Evolutionary conservation across 176 grass and related monocot genomes (phyloP), one percentile per base, ranked within the genome.

Genomic region (Oryza nivara): DNA sequence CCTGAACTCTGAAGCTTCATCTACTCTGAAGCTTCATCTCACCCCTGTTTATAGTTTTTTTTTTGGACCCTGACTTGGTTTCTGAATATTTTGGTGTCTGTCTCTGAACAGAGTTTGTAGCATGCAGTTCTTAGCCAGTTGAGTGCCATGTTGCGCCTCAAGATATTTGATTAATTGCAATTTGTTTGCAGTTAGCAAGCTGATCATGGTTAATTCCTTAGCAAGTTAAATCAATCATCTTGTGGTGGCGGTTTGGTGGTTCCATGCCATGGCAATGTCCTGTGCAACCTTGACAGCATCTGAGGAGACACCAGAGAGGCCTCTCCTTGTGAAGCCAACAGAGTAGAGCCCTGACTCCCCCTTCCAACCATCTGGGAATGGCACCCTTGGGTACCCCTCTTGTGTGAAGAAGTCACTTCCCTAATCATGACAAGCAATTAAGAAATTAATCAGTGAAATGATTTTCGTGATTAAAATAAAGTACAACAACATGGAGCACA

Each of bases 261-360:
- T 89, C 91, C 94, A 97, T 28, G 78, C 76, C 83, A 43, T 86
- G 75, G 82, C 83, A 52, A 97, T 93, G 78, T 97, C 87, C 48
- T 87, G 77, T 22, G 94, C 89, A 64, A 90, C 86, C 82, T 82
- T 88, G 54, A 90, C 86, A 13, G 94, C 89, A 73, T 97, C 94
- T 7, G 87, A 84, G 43, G 89, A 91, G 48, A 90, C 91, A 46
- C 94, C 94, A 19, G 85, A 86, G 70, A 97, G 91, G 26, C 94
- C 94, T 78, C 84, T 93, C 78, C 85, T 92, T 28, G 87, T 92
- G 87, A 93, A 97, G 35, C 94, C 94, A 78, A 93, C 94, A 56
- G 86, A 86, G 82, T 93, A 93, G 47, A 97, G 88, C 75, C 94
- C 85, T 49, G 75, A 88, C 28, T 90, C 69, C 13, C 78, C 87